Conservation (phyloP, 257 asterid genomes). For the Solanum pennellii region DNA sequence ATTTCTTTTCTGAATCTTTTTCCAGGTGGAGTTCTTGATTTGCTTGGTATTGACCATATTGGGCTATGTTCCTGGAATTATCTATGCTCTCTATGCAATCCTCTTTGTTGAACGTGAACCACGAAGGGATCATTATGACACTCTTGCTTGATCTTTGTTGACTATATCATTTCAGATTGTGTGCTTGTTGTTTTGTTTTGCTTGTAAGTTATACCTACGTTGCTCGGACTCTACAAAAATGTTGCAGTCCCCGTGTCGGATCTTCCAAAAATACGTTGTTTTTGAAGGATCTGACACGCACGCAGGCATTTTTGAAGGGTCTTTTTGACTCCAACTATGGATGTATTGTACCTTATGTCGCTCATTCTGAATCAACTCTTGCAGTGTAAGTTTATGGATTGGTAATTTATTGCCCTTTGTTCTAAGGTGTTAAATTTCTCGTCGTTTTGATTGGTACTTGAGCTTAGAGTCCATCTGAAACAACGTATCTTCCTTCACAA, state of each 20-base stretch:
- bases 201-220: background rate
- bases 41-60: conserved; percentile 27
- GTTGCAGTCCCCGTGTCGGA: background rate
- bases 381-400: background rate
- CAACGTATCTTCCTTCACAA: background rate
- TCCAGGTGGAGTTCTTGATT: conserved; percentile 49
- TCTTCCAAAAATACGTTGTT: background rate
- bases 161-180: background rate
- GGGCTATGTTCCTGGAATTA: conserved; percentile 54
- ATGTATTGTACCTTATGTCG: background rate
- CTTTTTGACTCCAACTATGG: background rate
- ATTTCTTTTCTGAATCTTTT: background rate
- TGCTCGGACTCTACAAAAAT: background rate
- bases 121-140: background rate
- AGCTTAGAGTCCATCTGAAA: background rate
- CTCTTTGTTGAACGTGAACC: background rate
- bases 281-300: background rate
- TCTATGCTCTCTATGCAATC: conserved; percentile 49
- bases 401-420: background rate
- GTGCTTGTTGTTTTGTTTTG: background rate
- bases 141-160: background rate
- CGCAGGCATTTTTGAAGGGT: background rate
- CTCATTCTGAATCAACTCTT: background rate
- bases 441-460: background rate
- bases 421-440: background rate